Percentiles rank a stretch among this genome's conserved stretches.
Conservation (phyloP, 1,139 yeast genomes). For the Groenewaldozyma auringiensis region DNA sequence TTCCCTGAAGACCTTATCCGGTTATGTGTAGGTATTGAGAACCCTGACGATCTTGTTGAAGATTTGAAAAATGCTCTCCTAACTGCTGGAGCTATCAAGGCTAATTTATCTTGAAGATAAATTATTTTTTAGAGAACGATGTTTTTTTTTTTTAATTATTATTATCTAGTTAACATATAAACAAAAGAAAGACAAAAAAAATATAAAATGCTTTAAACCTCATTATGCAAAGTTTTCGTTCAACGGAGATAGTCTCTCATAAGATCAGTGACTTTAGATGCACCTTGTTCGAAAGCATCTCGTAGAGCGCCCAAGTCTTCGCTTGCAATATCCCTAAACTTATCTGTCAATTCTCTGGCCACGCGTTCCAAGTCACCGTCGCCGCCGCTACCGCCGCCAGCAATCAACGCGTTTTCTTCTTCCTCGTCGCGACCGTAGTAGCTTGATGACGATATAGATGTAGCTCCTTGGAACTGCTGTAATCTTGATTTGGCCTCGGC, state of each 20-base stretch:
- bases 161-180: no score
- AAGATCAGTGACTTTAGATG: constrained; percentile 74
- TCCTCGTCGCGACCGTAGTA: constrained; percentile 85
- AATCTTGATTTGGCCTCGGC: constrained; percentile 73
- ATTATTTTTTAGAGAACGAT: no score
- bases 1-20: constrained; percentile 89
- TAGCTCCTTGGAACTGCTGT: constrained; percentile 76
- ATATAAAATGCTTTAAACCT: no score
- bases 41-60: constrained; percentile 51
- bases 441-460: constrained; percentile 81
- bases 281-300: constrained; percentile 94
- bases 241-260: constrained; percentile 74
- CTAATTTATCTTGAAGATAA: not conserved
- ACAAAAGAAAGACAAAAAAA: no score
- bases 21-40: constrained; percentile 81
- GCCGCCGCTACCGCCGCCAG: constrained; percentile 22
- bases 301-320: constrained; percentile 83
- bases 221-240: no score
- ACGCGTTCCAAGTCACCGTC: constrained; percentile 41
- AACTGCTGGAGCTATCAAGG: constrained; percentile 23
- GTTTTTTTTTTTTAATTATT: no score
- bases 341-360: constrained; percentile 62
- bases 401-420: constrained; percentile 31
- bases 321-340: constrained; percentile 66
- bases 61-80: constrained; percentile 59